Evolutionary conservation across 805 yeast species (phyloP).

Genomic region (Debaryomyces prosopidis): DNA sequence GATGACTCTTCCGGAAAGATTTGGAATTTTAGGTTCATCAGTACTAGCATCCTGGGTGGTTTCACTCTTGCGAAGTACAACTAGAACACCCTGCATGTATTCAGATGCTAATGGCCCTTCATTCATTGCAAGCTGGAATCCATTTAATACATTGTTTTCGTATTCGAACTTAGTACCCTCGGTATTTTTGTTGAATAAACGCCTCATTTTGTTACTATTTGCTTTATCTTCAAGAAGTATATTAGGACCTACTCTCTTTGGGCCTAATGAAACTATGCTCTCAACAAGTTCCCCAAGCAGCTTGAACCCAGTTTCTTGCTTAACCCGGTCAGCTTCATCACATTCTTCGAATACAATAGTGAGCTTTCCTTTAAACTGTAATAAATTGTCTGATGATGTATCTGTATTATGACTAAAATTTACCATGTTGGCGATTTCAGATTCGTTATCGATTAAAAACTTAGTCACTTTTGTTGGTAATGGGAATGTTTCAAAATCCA

Average conservation of each 20-base stretch:
- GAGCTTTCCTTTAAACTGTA: conserved; percentile 7
- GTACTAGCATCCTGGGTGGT: conserved; percentile 22
- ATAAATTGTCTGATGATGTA: background rate
- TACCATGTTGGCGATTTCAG: conserved; percentile 37
- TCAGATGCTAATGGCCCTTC: conserved; percentile 92
- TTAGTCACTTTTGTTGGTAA: conserved; percentile 51
- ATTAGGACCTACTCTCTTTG: conserved; percentile 74
- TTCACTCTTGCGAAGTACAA: conserved; percentile 32
- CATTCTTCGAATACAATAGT: conserved; percentile 11
- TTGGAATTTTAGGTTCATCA: conserved; percentile 37
- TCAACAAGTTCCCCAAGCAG: conserved; percentile 21
- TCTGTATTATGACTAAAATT: background rate
- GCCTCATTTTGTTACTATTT: conserved; percentile 26
- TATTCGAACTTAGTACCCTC: conserved; percentile 28
- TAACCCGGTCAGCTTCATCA: conserved; percentile 14
- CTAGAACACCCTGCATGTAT: conserved; percentile 79
- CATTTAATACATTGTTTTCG: conserved; percentile 71
- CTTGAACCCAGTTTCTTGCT: conserved; percentile 15
- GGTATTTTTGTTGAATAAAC: conserved; percentile 17
- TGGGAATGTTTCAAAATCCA: conserved; percentile 59
- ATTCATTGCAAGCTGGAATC: conserved; percentile 77
- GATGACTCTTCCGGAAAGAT: conserved; percentile 70
- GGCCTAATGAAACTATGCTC: conserved; percentile 68
- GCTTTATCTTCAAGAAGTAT: conserved; percentile 57
- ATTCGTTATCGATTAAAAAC: conserved; percentile 49